Evolutionary conservation across 2,329 filamentous ascomycete species (phyloP), one percentile per base, ranked within the genome.

Genomic region (Colletotrichum sp.): DNA sequence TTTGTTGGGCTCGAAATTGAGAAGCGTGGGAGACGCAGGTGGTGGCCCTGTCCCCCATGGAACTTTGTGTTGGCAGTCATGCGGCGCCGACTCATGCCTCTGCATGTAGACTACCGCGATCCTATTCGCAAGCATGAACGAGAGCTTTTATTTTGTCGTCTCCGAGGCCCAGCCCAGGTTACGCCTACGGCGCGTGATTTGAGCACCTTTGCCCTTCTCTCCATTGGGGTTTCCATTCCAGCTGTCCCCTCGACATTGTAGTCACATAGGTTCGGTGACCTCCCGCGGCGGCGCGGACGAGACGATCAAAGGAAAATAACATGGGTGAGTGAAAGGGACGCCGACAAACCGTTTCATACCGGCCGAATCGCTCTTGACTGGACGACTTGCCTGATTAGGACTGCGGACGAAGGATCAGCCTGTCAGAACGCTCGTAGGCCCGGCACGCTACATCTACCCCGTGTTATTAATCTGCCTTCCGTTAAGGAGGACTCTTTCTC

Each of bases 301-400:
- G 38, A 48, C 38, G 38, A n/a, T n/a, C 18, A 43, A 43, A n/a
- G 9, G 9, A 48, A 48, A 48, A 26, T 24, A 55, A 32, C 30
- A 21, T 56, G 58, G 65, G 30, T 24, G 7, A 66, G 30, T 36
- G 8, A 36, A 55, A 14, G 24, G 34, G n/a, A 73, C 16, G n/a
- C 24, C 18, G 9, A 16, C 16, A 34, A 9, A 32, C 68, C 65
- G 71, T 69, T 69, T 48, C 65, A 38, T 26, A 21, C 55, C 30
- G 28, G 59, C 36, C 26, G 70, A 21, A 48, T 48, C 18, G 36
- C 24, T 61, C 48, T 48, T 48, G 71, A 52, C 59, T 65, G 48
- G 67, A 71, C 48, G 52, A 74, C 68, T 74, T 74, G 72, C 72
- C 72, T 52, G 72, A 74, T 74, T 71, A 34, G 72, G 72, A 71